A percentile compares a stretch with the other conserved stretches of the same genome.
Evolutionary conservation across 495 filamentous ascomycete species (phyloP).

Genomic region (Delitschia confertaspora): DNA sequence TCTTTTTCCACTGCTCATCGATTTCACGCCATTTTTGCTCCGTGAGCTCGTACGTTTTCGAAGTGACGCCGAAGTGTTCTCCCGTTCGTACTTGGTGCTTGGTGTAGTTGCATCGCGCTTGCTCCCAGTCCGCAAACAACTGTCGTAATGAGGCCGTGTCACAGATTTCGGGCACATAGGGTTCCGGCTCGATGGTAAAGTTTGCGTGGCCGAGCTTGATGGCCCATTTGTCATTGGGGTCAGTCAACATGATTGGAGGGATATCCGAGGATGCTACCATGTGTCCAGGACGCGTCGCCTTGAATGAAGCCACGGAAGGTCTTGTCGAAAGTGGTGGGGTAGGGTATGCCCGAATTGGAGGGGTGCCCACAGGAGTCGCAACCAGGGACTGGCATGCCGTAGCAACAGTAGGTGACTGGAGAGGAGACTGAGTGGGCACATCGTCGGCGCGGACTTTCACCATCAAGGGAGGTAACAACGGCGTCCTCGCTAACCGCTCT

Average conservation of each 20-base stretch:
- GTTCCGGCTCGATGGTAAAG: conserved; percentile 76
- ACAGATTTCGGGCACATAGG: conserved; percentile 57
- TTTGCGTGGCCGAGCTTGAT: conserved; percentile 81
- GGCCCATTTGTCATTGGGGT: conserved; percentile 70
- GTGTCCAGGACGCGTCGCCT: conserved; percentile 34
- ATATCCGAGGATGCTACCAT: conserved; percentile 49
- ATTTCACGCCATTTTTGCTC: conserved; percentile 77
- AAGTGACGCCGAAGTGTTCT: conserved; percentile 78
- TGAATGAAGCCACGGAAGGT: conserved; percentile 70
- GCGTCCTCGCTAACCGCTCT: conserved; percentile 61
- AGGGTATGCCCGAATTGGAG: conserved; percentile 44
- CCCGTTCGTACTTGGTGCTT: conserved; percentile 75
- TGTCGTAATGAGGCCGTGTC: conserved; percentile 53
- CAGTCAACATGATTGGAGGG: conserved; percentile 50
- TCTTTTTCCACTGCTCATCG: conserved; percentile 58
- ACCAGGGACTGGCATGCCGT: conserved; percentile 36
- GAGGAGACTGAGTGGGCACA: conserved; percentile 56
- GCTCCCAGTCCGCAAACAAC: conserved; percentile 70
- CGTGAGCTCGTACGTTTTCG: conserved; percentile 72
- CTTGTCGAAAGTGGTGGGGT: conserved; percentile 74
- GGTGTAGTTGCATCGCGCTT: conserved; percentile 69
- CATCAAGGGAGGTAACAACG: conserved; percentile 72
- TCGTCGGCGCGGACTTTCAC: conserved; percentile 42
- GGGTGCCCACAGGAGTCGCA: conserved; percentile 37
- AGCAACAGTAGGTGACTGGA: conserved; percentile 71